Percentiles rank a stretch among this genome's conserved stretches.
These are phyloP conservation scores for Naganishia vaughanmartiniae DNA, from an alignment of 768 basidiomycete species.

Conservation along the genomic window DNA sequence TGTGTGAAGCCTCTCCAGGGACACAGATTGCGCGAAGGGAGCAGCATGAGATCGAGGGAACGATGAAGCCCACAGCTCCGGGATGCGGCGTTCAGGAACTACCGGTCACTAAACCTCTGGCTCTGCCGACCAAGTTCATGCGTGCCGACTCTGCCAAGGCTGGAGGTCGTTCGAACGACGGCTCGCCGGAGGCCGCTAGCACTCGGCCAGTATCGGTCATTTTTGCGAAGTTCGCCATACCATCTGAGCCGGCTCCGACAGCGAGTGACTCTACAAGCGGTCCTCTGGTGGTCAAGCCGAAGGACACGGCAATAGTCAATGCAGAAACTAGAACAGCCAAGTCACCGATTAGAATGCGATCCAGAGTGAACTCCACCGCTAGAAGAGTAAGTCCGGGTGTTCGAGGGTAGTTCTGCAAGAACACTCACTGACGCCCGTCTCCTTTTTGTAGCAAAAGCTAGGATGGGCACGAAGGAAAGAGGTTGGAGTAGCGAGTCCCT, in stretches of 20 bases:
- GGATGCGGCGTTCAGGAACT: not conserved
- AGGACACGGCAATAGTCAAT: not conserved
- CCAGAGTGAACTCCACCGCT: not conserved
- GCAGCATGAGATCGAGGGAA: not conserved
- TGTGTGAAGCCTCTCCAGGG: slow-evolving; percentile 28
- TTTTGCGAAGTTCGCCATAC: slow-evolving; percentile 10
- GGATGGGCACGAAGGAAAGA: slow-evolving; percentile 18
- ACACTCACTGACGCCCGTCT: not conserved
- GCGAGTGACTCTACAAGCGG: not conserved
- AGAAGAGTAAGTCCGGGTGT: not conserved
- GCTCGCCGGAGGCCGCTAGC: not conserved
- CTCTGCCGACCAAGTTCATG: slow-evolving; percentile 30
- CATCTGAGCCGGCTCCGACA: not conserved
- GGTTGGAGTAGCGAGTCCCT: not conserved
- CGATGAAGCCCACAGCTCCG: not conserved
- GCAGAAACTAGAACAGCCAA: not conserved
- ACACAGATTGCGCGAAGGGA: slow-evolving; percentile 21
- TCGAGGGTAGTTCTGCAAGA: too few relatives aligned
- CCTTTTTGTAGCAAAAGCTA: slow-evolving; percentile 3
- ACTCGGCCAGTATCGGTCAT: not conserved
- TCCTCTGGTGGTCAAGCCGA: not conserved
- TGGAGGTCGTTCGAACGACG: not conserved
- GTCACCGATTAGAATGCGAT: not conserved
- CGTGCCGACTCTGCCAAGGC: slow-evolving; percentile 11
- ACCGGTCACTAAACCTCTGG: not conserved